Evolutionary conservation across 768 basidiomycete genomes (phyloP), one percentile per base, ranked within the genome.

Genomic region (Serendipita indica): DNA sequence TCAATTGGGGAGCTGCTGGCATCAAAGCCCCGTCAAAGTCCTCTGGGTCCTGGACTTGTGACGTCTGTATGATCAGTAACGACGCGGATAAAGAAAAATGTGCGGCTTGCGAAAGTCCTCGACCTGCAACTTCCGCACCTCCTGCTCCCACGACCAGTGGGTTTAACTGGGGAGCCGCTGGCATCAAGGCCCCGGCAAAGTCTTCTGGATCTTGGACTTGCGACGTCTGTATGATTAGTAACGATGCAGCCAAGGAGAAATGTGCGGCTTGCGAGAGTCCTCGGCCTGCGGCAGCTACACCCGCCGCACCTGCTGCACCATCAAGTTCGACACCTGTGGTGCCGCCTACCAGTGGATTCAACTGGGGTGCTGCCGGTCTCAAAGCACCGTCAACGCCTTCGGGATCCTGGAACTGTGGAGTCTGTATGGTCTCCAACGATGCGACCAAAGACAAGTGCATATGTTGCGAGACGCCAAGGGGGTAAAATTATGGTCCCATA

Each of bases 311-410:
- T 22, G 6, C 32, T 16, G n/a, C 60, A 30, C 20, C 60, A 28
- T 62, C 67, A 30, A 16, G 63, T 33, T 64, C 57, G 64, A 52
- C 12, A 45, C 45, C 58, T 56, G 64, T 69, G 37, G 45, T 66
- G 1, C 59, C 65, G 3, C 57, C 63, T 18, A 63, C 68, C 37
- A 70, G 72, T 39, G 71, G 72, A 32, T 85, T 84, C 63, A 72
- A 84, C 63, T 85, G 79, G 77, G 72, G 75, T 1, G 81, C 79
- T 7, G 81, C 81, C 0, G 83, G 81, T 2, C 66, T 78, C 58
- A 81, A 77, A 62, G 76, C 80, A 16, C 45, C 41, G 3, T 33
- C 37, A 58, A 60, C 60, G 46, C 57, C 62, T 7, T 16, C 60
- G 1, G 64, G 61, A 4, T 57, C 57, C 2, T 70, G 69, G 69